Percentiles rank a stretch among this genome's conserved stretches.
Evolutionary conservation across 2,329 filamentous ascomycete genomes (phyloP).

Genomic region (Aspergillus eucalypticola): DNA sequence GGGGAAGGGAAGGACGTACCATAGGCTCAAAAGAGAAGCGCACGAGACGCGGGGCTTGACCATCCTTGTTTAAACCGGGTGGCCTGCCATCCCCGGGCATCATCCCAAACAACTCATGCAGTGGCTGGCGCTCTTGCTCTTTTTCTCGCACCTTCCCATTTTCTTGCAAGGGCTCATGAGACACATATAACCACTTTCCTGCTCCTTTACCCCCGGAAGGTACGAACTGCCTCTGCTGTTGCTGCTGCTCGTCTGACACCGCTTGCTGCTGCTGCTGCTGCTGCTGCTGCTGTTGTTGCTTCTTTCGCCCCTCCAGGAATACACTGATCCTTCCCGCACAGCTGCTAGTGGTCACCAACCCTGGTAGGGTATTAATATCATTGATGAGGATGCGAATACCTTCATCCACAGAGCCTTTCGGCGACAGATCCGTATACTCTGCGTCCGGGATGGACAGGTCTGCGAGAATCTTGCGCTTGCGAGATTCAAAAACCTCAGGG

Average conservation of each 20-base stretch:
- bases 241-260: conserved; percentile 15
- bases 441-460: conserved; percentile 67
- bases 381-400: conserved; percentile 75
- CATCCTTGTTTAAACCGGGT: conserved; percentile 41
- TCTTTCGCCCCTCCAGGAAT: conserved; percentile 76
- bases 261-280: conserved; percentile 21
- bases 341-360: conserved; percentile 88
- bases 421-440: conserved; percentile 79
- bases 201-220: conserved; percentile 81
- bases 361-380: conserved; percentile 72
- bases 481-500: conserved; percentile 52
- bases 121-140: conserved; percentile 31
- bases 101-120: conserved; percentile 48
- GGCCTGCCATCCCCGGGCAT: conserved; percentile 33
- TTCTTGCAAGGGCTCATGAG: conserved; percentile 68
- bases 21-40: conserved; percentile 95
- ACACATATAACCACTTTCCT: conserved; percentile 83
- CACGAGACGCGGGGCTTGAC: conserved; percentile 55
- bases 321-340: conserved; percentile 86
- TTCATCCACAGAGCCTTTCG: conserved; percentile 82
- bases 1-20: conserved; percentile 57
- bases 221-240: conserved; percentile 45
- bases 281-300: conserved; percentile 2
- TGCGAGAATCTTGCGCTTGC: conserved; percentile 72
- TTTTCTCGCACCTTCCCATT: conserved; percentile 4